These are phyloP conservation scores for Sisymbrium altissimum DNA, from an alignment of 345 rosid genomes.

Conservation along the genomic window DNA sequence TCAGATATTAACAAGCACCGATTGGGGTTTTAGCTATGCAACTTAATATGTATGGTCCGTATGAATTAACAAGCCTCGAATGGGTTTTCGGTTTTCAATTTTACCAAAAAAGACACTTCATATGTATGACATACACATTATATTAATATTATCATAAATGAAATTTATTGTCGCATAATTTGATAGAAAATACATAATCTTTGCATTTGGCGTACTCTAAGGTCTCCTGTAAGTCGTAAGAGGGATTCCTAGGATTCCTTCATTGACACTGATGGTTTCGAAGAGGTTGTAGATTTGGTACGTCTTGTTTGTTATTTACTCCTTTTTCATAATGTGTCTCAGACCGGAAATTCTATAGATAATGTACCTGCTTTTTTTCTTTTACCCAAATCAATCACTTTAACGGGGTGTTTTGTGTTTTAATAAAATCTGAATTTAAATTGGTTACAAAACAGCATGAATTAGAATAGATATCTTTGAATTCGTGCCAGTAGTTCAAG, in stretches of 20 bases:
- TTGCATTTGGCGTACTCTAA: not conserved
- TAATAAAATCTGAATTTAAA: not conserved
- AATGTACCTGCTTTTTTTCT: too few relatives aligned
- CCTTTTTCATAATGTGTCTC: not conserved
- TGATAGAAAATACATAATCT: not conserved
- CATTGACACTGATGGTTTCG: too few relatives aligned
- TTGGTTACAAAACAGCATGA: not conserved
- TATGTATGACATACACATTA: not conserved
- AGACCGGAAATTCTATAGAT: not conserved
- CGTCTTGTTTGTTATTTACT: constrained; percentile 17
- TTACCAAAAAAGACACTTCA: not conserved
- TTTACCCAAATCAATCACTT: not conserved
- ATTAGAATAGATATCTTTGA: not conserved
- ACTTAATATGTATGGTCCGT: too few relatives aligned
- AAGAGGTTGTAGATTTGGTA: constrained; percentile 22
- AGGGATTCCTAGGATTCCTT: constrained; percentile 28
- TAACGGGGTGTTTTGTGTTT: not conserved
- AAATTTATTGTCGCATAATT: not conserved
- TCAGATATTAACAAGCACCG: not conserved
- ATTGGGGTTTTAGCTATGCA: not conserved
- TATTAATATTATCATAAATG: not conserved
- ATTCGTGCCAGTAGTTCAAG: not conserved
- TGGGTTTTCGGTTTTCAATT: not conserved
- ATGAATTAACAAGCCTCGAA: not conserved
- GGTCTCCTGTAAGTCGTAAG: constrained; percentile 2